Evolutionary conservation across 345 rosid species (phyloP), one percentile per base, ranked within the genome.

Genomic region (Physaria fendleri): DNA sequence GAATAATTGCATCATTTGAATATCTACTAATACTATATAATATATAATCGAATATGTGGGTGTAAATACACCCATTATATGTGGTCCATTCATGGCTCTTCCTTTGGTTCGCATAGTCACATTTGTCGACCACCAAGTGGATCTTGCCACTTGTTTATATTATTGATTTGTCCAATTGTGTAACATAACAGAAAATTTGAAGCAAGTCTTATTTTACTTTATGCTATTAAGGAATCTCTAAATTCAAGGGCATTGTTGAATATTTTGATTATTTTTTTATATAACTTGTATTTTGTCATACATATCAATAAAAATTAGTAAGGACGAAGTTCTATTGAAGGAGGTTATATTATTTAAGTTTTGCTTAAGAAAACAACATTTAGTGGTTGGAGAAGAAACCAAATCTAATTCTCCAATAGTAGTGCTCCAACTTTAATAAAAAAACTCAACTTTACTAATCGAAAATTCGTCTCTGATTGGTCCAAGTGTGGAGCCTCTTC

Each of bases 401-500:
- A 69, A 69, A 61, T 69, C 57, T 45, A 45, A 38, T 53, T 60
- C 62, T 60, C 56, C 27, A 59, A 52, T 42, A 17, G 5, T 25
- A 59, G 10, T 52, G 73, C 56, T n/a, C n/a, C n/a, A n/a, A n/a
- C n/a, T n/a, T n/a, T n/a, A n/a, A n/a, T n/a, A n/a, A n/a, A n/a
- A n/a, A n/a, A n/a, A n/a, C n/a, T n/a, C n/a, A n/a, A 33, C 16
- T 44, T 45, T 55, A 13, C 10, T 62, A 62, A 54, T 54, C 44
- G 20, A 62, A 62, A 69, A 54, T 38, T 10, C 30, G 63, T 37
- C 68, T 45, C 37, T 29, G 18, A 61, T 61, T 69, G 68, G 73
- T 61, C 73, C 68, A 69, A 53, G 57, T 61, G 68, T 69, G 68
- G 51, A 69, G 56, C 63, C 73, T 53, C 28, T 45, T 12, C 1